These are phyloP conservation scores for Melanomma pulvis-pyrius DNA, from an alignment of 495 filamentous ascomycete genomes.

Conservation along the genomic window DNA sequence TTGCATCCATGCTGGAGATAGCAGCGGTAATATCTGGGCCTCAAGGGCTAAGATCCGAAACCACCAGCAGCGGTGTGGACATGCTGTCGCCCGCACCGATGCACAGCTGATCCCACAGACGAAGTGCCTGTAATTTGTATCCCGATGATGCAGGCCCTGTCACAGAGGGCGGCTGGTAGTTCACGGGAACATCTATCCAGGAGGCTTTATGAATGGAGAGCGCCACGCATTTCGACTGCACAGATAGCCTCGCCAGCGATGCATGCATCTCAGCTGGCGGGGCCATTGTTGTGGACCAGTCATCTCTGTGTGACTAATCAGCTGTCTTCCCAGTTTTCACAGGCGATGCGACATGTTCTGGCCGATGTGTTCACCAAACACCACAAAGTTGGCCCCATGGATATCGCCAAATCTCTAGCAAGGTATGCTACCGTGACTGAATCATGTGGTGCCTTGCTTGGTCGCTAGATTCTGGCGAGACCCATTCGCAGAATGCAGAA, in stretches of 20 bases:
- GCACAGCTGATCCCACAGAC: slow-evolving; percentile 33
- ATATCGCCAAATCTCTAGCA: slow-evolving; percentile 11
- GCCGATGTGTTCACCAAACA: slow-evolving; percentile 7
- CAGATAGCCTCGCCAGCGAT: not conserved
- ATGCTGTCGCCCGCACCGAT: slow-evolving; percentile 15
- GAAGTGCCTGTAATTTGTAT: slow-evolving; percentile 28
- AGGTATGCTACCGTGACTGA: slow-evolving; percentile 27
- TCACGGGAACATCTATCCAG: slow-evolving; percentile 2
- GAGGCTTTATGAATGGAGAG: not conserved
- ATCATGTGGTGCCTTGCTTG: slow-evolving; percentile 33
- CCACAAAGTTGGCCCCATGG: not conserved
- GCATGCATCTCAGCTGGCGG: slow-evolving; percentile 12
- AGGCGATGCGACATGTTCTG: slow-evolving; percentile 7
- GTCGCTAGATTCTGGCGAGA: slow-evolving; percentile 32
- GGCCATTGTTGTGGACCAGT: not conserved
- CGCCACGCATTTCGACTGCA: slow-evolving; percentile 23
- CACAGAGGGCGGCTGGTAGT: slow-evolving; percentile 12
- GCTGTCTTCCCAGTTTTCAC: slow-evolving; percentile 21
- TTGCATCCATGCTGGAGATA: slow-evolving; percentile 9
- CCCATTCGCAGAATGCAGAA: slow-evolving; percentile 30
- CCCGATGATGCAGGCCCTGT: slow-evolving; percentile 16
- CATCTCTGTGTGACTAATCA: slow-evolving; percentile 1
- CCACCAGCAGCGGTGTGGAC: slow-evolving; percentile 8
- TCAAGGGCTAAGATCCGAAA: not conserved
- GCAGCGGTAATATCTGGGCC: slow-evolving; percentile 14